phyloP scores from a whole-genome alignment of 2,329 filamentous ascomycete genomes.

The Amylocarpus encephaloides region DNA sequence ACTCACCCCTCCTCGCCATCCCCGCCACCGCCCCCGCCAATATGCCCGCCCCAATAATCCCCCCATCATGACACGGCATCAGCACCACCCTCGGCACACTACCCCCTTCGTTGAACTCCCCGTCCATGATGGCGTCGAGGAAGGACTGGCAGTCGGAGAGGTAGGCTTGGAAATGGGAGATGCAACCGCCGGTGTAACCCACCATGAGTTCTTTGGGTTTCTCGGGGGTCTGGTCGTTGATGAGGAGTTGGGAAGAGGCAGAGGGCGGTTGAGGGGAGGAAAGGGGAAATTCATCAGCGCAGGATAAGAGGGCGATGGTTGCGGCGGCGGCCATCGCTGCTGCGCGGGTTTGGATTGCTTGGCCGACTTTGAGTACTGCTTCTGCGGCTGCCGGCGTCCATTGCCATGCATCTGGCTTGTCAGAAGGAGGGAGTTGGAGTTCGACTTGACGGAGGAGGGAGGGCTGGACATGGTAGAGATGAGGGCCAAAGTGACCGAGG shows the following conservation, averaged over 20 bases:
- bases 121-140: slow-evolving; percentile 48
- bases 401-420: slow-evolving; percentile 41
- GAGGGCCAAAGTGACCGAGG: slow-evolving; percentile 61
- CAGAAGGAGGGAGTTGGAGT: slow-evolving; percentile 46
- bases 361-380: slow-evolving; percentile 59
- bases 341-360: slow-evolving; percentile 64
- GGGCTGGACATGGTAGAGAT: slow-evolving; percentile 31
- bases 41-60: slow-evolving; percentile 56
- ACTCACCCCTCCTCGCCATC: not conserved
- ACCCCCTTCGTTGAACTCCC: slow-evolving; percentile 33
- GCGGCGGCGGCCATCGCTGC: slow-evolving; percentile 69
- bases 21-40: slow-evolving; percentile 38
- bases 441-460: slow-evolving; percentile 42
- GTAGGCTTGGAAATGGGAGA: slow-evolving; percentile 72
- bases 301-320: slow-evolving; percentile 61
- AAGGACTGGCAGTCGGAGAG: slow-evolving; percentile 62
- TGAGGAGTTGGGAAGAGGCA: not conserved
- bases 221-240: slow-evolving; percentile 6
- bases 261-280: slow-evolving; percentile 17
- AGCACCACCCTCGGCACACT: slow-evolving; percentile 40
- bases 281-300: slow-evolving; percentile 57
- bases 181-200: slow-evolving; percentile 75
- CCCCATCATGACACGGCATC: slow-evolving; percentile 54
- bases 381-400: slow-evolving; percentile 59
- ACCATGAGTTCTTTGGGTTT: slow-evolving; percentile 59